phyloP scores from a whole-genome alignment of 2,329 filamentous ascomycete genomes.

The Akanthomyces uredinophilus region DNA sequence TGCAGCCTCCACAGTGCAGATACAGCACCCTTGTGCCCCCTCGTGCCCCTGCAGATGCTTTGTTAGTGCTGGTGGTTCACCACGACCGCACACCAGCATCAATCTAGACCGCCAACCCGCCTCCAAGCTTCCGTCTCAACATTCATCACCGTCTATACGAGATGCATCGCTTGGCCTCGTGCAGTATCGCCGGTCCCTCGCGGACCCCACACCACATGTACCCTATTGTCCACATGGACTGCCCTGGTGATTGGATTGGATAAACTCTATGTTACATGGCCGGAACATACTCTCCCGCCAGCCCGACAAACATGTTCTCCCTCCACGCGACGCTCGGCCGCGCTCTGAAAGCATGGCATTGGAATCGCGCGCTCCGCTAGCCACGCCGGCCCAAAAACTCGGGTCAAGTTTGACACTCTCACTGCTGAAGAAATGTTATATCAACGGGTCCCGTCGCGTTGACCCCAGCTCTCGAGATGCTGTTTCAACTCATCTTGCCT shows the following conservation, averaged over 20 bases:
- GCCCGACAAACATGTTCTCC: not conserved
- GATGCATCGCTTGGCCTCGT: slow-evolving; percentile 1
- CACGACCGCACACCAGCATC: not conserved
- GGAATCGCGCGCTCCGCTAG: not conserved
- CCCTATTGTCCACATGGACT: slow-evolving; percentile 7
- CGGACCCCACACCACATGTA: not conserved
- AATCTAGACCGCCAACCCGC: not conserved
- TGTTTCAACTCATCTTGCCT: not conserved
- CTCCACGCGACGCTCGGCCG: not conserved
- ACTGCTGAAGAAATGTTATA: not conserved
- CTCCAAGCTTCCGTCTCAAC: not conserved
- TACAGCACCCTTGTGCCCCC: too few species aligned
- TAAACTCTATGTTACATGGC: not conserved
- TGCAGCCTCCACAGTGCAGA: too few species aligned
- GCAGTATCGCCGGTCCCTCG: not conserved
- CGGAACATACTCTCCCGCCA: not conserved
- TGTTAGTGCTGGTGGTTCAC: too few species aligned
- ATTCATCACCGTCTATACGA: not conserved
- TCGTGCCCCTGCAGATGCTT: too few species aligned
- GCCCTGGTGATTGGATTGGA: slow-evolving; percentile 10
- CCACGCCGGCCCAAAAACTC: not conserved
- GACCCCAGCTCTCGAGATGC: not conserved
- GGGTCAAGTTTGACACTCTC: not conserved
- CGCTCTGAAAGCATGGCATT: not conserved
- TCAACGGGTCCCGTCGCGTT: not conserved